Percentiles rank a stretch among this genome's conserved stretches.
Conservation (phyloP, 176 grass and related monocot genomes). For the Alloteropsis semialata region DNA sequence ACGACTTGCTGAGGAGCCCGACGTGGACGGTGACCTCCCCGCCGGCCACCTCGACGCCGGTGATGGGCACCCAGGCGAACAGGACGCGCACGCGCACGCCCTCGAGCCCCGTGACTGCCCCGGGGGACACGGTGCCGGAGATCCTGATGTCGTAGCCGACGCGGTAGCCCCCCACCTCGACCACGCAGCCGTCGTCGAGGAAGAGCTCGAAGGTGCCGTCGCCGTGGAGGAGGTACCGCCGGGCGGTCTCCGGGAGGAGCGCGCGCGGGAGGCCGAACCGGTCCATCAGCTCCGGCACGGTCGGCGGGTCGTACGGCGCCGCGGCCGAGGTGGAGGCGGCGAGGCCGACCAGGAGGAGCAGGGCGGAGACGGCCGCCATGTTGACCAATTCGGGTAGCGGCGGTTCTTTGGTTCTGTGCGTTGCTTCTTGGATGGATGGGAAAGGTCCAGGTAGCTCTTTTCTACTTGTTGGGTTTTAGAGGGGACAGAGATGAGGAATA, state of each 20-base stretch:
- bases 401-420: conserved; percentile 23
- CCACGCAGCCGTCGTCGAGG: conserved; percentile 58
- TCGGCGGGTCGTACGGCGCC: conserved; percentile 43
- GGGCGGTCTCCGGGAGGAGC: conserved; percentile 60
- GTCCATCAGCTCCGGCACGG: conserved; percentile 67
- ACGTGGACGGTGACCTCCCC: conserved; percentile 45
- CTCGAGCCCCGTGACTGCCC: conserved; percentile 39
- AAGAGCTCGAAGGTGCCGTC: conserved; percentile 70
- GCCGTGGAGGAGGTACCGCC: conserved; percentile 64
- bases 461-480: neutral
- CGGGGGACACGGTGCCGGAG: conserved; percentile 31
- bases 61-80: conserved; percentile 63
- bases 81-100: conserved; percentile 67
- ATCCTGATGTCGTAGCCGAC: conserved; percentile 44
- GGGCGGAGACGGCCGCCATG: conserved; percentile 16
- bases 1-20: conserved; percentile 60
- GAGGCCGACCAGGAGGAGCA: conserved; percentile 13
- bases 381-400: neutral
- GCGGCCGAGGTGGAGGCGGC: neutral
- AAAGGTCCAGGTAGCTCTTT: conserved; percentile 10
- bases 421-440: conserved; percentile 16
- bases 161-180: conserved; percentile 38
- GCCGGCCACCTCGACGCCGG: conserved; percentile 43
- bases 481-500: neutral
- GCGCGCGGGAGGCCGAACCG: conserved; percentile 55